Conservation (phyloP, 257 asterid genomes). For the Cinchona pubescens region DNA sequence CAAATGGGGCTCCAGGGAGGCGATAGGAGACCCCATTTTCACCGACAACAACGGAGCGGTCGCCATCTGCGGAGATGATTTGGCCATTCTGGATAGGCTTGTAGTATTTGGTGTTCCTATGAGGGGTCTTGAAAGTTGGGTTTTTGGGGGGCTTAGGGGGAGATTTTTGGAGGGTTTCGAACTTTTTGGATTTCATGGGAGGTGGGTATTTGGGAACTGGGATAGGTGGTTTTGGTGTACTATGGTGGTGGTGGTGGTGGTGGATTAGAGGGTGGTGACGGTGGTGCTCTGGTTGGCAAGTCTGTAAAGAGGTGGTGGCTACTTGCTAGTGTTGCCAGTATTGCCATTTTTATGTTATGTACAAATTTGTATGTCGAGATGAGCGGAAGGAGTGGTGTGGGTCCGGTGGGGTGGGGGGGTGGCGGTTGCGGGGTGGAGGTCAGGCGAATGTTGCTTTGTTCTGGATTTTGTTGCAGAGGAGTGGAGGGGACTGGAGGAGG, state of each 20-base stretch:
- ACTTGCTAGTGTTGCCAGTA: conserved; percentile 56
- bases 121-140: conserved; percentile 64
- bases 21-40: conserved; percentile 70
- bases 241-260: conserved; percentile 32
- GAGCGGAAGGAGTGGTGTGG: no score
- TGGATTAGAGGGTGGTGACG: conserved; percentile 31
- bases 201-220: conserved; percentile 70
- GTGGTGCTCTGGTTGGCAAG: conserved; percentile 39
- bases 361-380: background rate
- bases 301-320: conserved; percentile 59
- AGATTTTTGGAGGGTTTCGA: conserved; percentile 21
- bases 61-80: conserved; percentile 38
- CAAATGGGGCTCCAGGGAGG: conserved; percentile 93
- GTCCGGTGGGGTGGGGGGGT: no score
- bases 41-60: conserved; percentile 65
- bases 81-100: conserved; percentile 83
- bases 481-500: background rate
- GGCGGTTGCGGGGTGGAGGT: no score
- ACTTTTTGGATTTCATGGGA: conserved; percentile 34
- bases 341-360: conserved; percentile 39
- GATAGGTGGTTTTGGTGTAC: conserved; percentile 54
- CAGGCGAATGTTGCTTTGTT: no score
- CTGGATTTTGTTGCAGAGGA: background rate
- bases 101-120: conserved; percentile 63
- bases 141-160: conserved; percentile 12